A percentile compares a stretch with the other conserved stretches of the same genome.
phyloP scores from a whole-genome alignment of 257 asterid genomes.

The Solanum boliviense region DNA sequence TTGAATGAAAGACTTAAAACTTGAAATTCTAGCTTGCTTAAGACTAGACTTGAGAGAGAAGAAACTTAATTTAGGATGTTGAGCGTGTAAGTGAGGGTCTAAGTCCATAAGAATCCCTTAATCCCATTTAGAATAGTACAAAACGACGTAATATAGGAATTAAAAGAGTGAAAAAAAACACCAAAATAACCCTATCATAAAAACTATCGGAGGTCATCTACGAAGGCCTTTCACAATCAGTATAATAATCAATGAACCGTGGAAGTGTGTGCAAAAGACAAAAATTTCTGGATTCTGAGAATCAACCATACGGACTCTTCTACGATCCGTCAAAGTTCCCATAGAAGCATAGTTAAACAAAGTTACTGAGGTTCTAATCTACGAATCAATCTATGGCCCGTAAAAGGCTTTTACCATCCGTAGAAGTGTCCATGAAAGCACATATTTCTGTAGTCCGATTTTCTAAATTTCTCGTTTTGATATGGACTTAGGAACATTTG shows the following conservation, averaged over 20 bases:
- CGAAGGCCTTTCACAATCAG: not conserved
- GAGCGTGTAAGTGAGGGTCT: not conserved
- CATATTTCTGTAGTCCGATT: not conserved
- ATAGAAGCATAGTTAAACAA: not conserved
- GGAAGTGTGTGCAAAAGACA: not conserved
- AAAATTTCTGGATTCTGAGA: too few species aligned
- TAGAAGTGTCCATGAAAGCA: too few species aligned
- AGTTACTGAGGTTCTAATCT: not conserved
- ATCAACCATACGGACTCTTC: too few species aligned
- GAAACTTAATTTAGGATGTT: not conserved
- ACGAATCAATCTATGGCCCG: not conserved
- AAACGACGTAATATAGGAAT: not conserved
- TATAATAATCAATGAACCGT: not conserved
- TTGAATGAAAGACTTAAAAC: too few species aligned
- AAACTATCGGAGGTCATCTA: not conserved
- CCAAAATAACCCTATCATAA: not conserved
- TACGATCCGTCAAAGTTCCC: not conserved
- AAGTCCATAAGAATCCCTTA: not conserved
- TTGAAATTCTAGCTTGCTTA: not conserved
- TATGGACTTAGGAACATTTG: not conserved
- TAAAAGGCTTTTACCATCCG: not conserved
- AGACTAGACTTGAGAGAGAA: not conserved
- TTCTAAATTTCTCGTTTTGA: not conserved
- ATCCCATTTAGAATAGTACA: not conserved
- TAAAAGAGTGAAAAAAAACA: not conserved